A percentile compares a stretch with the other conserved stretches of the same genome.
Conservation (phyloP, 2,329 filamentous ascomycete species). For the Sphaerulina musiva region DNA sequence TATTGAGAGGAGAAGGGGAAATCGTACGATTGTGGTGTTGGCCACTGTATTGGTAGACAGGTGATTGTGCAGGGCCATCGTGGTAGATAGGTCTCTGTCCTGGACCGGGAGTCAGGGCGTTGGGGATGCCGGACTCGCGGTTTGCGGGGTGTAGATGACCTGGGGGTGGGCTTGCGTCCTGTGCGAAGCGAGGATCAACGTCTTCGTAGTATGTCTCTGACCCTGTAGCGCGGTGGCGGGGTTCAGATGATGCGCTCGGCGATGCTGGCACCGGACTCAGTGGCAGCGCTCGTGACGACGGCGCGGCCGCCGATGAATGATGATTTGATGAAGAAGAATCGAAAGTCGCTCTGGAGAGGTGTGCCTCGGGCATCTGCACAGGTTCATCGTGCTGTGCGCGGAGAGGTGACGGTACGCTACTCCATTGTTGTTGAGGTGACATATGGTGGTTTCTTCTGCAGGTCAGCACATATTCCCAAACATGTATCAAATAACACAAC, state of each 20-base stretch:
- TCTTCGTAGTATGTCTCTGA: slow-evolving; percentile 78
- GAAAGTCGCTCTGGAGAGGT: slow-evolving; percentile 13
- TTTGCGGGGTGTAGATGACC: slow-evolving; percentile 4
- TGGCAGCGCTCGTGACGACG: slow-evolving; percentile 19
- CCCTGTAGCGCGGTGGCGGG: slow-evolving; percentile 29
- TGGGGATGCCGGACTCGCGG: slow-evolving; percentile 20
- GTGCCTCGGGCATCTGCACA: slow-evolving; percentile 7
- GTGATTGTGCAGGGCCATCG: slow-evolving; percentile 6
- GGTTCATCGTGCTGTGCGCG: slow-evolving; percentile 7
- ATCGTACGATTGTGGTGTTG: slow-evolving; percentile 12
- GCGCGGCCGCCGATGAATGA: slow-evolving; percentile 16
- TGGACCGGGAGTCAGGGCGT: slow-evolving; percentile 22
- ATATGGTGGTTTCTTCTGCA: slow-evolving; percentile 40
- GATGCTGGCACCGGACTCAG: slow-evolving; percentile 28
- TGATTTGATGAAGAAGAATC: slow-evolving; percentile 10
- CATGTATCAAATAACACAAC: background rate
- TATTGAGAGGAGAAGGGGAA: slow-evolving; percentile 12
- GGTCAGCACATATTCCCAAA: slow-evolving; percentile 9
- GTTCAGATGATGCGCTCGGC: slow-evolving; percentile 12
- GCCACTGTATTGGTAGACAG: slow-evolving; percentile 4
- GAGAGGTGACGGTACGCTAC: slow-evolving; percentile 10
- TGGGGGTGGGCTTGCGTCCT: slow-evolving; percentile 31
- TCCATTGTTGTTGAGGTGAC: slow-evolving; percentile 45
- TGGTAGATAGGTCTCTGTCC: slow-evolving; percentile 7
- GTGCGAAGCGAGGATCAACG: slow-evolving; percentile 78